phyloP scores from a whole-genome alignment of 768 basidiomycete genomes.

The Tricholoma terreum region DNA sequence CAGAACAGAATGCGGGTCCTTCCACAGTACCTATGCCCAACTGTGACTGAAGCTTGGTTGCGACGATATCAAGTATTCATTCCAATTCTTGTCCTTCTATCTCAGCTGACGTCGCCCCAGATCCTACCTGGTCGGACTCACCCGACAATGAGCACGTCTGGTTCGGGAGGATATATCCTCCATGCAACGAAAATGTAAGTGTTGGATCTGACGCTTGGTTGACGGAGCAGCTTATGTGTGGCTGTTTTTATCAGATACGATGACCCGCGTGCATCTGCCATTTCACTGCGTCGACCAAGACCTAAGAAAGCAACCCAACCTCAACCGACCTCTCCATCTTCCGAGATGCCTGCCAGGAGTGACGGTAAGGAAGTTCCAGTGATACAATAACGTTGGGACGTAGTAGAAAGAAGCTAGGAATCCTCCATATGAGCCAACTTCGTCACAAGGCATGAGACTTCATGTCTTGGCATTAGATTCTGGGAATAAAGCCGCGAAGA shows the following conservation, averaged over 20 bases:
- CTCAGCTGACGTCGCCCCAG: slow-evolving; percentile 20
- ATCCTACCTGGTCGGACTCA: slow-evolving; percentile 96
- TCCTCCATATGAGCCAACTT: slow-evolving; percentile 23
- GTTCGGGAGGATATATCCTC: slow-evolving; percentile 85
- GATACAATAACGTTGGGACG: slow-evolving; percentile 10
- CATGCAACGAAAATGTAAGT: slow-evolving; percentile 82
- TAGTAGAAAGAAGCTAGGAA: slow-evolving; percentile 8
- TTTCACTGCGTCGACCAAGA: slow-evolving; percentile 45
- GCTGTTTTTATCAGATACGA: slow-evolving; percentile 48
- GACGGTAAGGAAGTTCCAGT: slow-evolving; percentile 4
- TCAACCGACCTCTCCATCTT: slow-evolving; percentile 1
- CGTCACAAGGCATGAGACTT: neutral
- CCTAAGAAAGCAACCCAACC: slow-evolving; percentile 29
- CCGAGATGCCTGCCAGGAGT: slow-evolving; percentile 3
- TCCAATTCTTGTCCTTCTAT: neutral
- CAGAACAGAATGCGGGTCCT: slow-evolving; percentile 66
- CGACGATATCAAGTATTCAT: slow-evolving; percentile 77
- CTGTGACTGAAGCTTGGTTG: slow-evolving; percentile 82
- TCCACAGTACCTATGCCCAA: slow-evolving; percentile 72
- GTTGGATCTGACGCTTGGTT: neutral
- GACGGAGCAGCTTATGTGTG: neutral
- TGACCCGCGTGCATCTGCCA: slow-evolving; percentile 57
- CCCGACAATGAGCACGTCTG: slow-evolving; percentile 89
- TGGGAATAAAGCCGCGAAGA: slow-evolving; percentile 61
- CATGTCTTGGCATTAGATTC: slow-evolving; percentile 31